phyloP scores from a whole-genome alignment of 2,329 filamentous ascomycete genomes.

The Tolypocladium inflatum region DNA sequence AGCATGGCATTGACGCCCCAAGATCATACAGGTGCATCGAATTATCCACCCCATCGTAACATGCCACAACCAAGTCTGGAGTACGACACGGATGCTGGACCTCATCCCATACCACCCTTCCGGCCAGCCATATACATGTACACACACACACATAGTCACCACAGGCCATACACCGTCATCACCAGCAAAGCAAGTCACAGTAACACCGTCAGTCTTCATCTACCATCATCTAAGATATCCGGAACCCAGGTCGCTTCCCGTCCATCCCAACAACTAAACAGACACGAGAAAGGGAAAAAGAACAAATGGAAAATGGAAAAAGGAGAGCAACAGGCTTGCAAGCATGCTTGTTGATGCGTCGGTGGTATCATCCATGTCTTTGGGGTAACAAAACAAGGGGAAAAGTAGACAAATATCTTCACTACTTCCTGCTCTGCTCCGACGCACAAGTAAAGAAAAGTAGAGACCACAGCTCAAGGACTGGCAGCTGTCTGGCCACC shows the following conservation, averaged over 20 bases:
- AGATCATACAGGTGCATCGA: too few relatives aligned
- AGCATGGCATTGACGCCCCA: too few relatives aligned
- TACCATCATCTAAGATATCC: background rate
- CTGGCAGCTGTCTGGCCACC: background rate
- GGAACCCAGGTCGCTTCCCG: background rate
- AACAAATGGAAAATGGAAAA: background rate
- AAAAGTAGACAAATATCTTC: conserved; percentile 9
- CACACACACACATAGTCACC: background rate
- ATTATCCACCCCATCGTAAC: too few relatives aligned
- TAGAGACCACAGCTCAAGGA: background rate
- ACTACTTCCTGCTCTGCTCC: background rate
- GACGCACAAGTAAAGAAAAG: conserved; percentile 6
- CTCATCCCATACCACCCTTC: background rate
- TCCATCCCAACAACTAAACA: background rate
- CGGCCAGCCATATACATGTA: background rate
- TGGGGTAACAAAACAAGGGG: conserved; percentile 17
- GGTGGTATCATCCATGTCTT: conserved; percentile 33
- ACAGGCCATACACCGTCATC: background rate
- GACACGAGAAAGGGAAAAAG: background rate
- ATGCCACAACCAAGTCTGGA: too few relatives aligned
- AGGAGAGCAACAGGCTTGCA: conserved; percentile 12
- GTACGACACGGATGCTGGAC: background rate
- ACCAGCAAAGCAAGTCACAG: background rate
- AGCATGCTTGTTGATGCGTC: conserved; percentile 25
- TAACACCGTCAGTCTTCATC: background rate